These are phyloP conservation scores for Clavulina sp. DNA, from an alignment of 768 basidiomycete genomes.

Conservation along the genomic window DNA sequence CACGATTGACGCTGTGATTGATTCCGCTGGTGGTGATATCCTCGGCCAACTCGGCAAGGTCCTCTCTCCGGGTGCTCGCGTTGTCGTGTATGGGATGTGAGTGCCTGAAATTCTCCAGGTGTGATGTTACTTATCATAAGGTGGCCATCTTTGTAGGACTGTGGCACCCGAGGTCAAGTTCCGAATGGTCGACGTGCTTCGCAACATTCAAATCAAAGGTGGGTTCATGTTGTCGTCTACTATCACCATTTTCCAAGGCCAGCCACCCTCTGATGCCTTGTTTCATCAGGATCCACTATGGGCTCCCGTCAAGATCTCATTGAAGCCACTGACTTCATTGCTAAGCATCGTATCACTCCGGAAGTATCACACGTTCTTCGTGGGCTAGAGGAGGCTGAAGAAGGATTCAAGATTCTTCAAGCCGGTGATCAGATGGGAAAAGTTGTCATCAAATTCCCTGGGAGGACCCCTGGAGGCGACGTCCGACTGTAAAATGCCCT, in stretches of 20 bases:
- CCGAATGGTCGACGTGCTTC: constrained; percentile 64
- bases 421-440: constrained; percentile 61
- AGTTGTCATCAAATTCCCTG: constrained; percentile 30
- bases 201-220: constrained; percentile 61
- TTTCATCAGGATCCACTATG: constrained; percentile 55
- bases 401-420: constrained; percentile 53
- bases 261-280: neutral
- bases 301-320: constrained; percentile 59
- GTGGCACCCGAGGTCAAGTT: constrained; percentile 39
- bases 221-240: neutral
- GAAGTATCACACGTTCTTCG: constrained; percentile 52
- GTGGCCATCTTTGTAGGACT: constrained; percentile 38
- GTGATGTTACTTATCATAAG: no score
- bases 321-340: constrained; percentile 53
- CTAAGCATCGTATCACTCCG: constrained; percentile 47
- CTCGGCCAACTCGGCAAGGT: constrained; percentile 26
- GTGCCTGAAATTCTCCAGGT: no score
- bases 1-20: constrained; percentile 42
- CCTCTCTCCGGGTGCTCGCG: constrained; percentile 38
- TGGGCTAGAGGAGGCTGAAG: constrained; percentile 43
- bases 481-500: neutral
- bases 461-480: neutral
- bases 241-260: neutral
- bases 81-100: constrained; percentile 56
- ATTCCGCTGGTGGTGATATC: constrained; percentile 39